Percentiles rank a stretch among this genome's conserved stretches.
Conservation (phyloP, 2,329 filamentous ascomycete species). For the Tolypocladium cylindrosporum region DNA sequence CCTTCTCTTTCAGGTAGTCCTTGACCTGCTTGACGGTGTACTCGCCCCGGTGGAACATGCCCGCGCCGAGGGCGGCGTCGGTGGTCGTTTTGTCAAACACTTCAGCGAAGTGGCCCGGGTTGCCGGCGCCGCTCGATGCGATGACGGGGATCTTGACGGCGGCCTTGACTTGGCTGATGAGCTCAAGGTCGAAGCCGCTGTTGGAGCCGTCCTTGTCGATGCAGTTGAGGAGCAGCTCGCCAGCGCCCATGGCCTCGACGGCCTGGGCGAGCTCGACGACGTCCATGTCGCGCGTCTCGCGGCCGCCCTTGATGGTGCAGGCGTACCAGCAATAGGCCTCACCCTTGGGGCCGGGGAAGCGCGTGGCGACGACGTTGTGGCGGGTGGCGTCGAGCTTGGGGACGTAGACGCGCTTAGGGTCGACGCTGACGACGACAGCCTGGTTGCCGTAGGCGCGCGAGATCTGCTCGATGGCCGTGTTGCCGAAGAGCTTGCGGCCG, state of each 20-base stretch:
- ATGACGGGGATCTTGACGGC: slow-evolving; percentile 88
- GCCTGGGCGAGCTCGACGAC: slow-evolving; percentile 80
- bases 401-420: slow-evolving; percentile 87
- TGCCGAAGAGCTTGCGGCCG: slow-evolving; percentile 61
- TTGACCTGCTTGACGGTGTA: slow-evolving; percentile 95
- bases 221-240: slow-evolving; percentile 92
- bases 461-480: slow-evolving; percentile 92
- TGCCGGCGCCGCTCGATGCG: slow-evolving; percentile 84
- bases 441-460: slow-evolving; percentile 90
- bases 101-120: slow-evolving; percentile 78
- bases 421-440: slow-evolving; percentile 90
- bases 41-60: slow-evolving; percentile 95
- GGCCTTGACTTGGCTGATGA: slow-evolving; percentile 81
- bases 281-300: slow-evolving; percentile 89
- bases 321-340: slow-evolving; percentile 91
- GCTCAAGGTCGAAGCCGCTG: slow-evolving; percentile 85
- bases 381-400: slow-evolving; percentile 59
- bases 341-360: slow-evolving; percentile 59
- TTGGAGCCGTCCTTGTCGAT: slow-evolving; percentile 96
- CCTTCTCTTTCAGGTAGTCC: slow-evolving; percentile 61
- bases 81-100: slow-evolving; percentile 80
- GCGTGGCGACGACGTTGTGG: slow-evolving; percentile 63
- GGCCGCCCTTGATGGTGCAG: slow-evolving; percentile 90
- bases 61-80: slow-evolving; percentile 88
- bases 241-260: slow-evolving; percentile 90